phyloP scores from a whole-genome alignment of 768 basidiomycete genomes.

The Lyophyllum semitale region DNA sequence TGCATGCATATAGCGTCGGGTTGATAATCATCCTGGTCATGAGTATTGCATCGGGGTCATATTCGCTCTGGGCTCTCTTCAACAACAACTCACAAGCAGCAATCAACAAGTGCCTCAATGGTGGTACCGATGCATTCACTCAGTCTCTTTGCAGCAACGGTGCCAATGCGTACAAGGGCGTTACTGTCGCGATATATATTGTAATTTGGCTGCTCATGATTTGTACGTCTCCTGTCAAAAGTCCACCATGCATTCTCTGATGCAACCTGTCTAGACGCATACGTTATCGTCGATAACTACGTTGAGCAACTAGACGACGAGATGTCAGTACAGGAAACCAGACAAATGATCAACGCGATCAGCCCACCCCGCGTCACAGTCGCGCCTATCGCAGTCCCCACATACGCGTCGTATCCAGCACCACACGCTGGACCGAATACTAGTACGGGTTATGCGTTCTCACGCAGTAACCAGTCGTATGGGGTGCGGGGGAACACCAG shows the following conservation, averaged over 20 bases:
- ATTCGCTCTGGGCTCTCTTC: slow-evolving; percentile 50
- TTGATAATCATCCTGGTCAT: slow-evolving; percentile 47
- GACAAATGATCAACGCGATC: slow-evolving; percentile 22
- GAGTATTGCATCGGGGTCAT: slow-evolving; percentile 49
- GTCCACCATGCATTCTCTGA: background rate
- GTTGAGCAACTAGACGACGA: slow-evolving; percentile 56
- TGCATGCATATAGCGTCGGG: slow-evolving; percentile 44
- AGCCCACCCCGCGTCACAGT: slow-evolving; percentile 18
- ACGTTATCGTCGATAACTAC: slow-evolving; percentile 53
- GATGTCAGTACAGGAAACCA: slow-evolving; percentile 29
- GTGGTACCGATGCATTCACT: slow-evolving; percentile 26
- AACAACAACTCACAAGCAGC: slow-evolving; percentile 37
- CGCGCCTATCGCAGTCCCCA: slow-evolving; percentile 25
- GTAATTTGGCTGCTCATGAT: slow-evolving; percentile 56
- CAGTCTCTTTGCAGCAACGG: slow-evolving; percentile 42
- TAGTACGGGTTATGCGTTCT: slow-evolving; percentile 16
- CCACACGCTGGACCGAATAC: slow-evolving; percentile 5
- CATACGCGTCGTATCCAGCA: slow-evolving; percentile 15
- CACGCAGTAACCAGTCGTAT: slow-evolving; percentile 15
- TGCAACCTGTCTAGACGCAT: slow-evolving; percentile 39
- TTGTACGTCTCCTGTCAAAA: slow-evolving; percentile 38
- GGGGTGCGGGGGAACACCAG: slow-evolving; percentile 18
- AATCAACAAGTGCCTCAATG: slow-evolving; percentile 40
- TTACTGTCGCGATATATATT: slow-evolving; percentile 46
- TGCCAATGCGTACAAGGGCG: slow-evolving; percentile 41